Base-by-base conservation (phyloP, 2,329 filamentous ascomycete genomes). In the Colletotrichum lupini region DNA sequence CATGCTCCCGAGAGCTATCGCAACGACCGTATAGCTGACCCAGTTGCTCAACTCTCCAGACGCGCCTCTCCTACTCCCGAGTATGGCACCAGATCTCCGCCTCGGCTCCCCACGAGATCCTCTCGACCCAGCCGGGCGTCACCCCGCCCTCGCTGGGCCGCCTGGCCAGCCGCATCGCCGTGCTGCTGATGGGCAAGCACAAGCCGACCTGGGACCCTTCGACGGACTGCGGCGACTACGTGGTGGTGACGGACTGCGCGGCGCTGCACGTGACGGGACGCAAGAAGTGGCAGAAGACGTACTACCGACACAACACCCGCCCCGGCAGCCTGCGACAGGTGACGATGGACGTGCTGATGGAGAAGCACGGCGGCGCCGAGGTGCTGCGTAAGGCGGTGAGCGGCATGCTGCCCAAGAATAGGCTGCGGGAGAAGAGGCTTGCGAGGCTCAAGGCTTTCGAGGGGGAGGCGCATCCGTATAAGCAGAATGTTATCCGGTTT, bases 161-260 rank as follows among this genome's bases (percentile, higher is more conserved):
- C 55, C 89, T 98, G 64, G 96, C 96, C 74, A 95, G 93, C 66
- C 92, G 93, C 75, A 98, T 98, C 83, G 96, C 95, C 75, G 87
- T 92, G 67, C 88, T 94, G 74, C 91, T 98, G 65, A 98, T 98
- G 95, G 97, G 97, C 85, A 99, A 99, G 88, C 93, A 99, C 89
- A 99, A 99, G 86, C 97, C 97, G 26, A 98, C 97, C 83, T 99
- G 92, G 86, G 94, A 98, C 85, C 97, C 97, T 1, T 98, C 95
- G 26, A 98, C 95, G 74, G 97, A 99, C 88, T 98, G 97, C 88
- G 97, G 97, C 78, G 97, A 99, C 90, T 99, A 99, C 84, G 95
- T 99, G 14, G 96, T 99, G 1, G 95, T 97, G 64, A 94, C 94
- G 49, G 92, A 95, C 82, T 98, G 97, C 87, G 90, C 93, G 53